Conservation (phyloP, 768 basidiomycete species). For the Tricholoma sp. region DNA sequence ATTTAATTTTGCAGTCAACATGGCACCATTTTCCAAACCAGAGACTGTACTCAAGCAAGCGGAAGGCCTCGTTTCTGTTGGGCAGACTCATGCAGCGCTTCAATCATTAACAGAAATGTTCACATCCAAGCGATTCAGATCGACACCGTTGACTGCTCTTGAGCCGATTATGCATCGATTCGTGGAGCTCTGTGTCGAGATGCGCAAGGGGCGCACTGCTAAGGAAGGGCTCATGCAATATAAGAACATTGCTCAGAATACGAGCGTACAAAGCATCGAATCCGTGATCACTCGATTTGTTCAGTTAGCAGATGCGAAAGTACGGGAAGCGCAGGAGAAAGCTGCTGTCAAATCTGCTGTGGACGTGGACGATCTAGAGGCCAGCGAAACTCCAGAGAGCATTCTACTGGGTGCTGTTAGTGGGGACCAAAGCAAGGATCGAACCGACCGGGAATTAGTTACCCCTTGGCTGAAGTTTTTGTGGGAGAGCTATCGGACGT, state of each 20-base stretch:
- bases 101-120: slow-evolving; percentile 92
- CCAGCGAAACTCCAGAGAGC: slow-evolving; percentile 90
- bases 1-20: slow-evolving; percentile 25
- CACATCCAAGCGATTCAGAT: slow-evolving; percentile 87
- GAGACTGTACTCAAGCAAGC: slow-evolving; percentile 90
- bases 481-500: slow-evolving; percentile 98
- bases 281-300: slow-evolving; percentile 85
- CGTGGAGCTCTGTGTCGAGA: slow-evolving; percentile 92
- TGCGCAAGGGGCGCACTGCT: slow-evolving; percentile 89
- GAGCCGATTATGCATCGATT: slow-evolving; percentile 97
- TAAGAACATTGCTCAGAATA: slow-evolving; percentile 97
- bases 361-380: slow-evolving; percentile 94
- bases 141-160: slow-evolving; percentile 80
- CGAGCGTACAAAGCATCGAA: slow-evolving; percentile 88
- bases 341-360: slow-evolving; percentile 70
- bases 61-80: slow-evolving; percentile 90
- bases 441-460: slow-evolving; percentile 91
- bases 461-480: slow-evolving; percentile 97
- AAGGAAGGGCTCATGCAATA: slow-evolving; percentile 96
- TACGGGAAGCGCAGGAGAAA: slow-evolving; percentile 82
- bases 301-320: slow-evolving; percentile 73
- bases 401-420: slow-evolving; percentile 88
- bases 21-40: slow-evolving; percentile 90
- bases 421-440: slow-evolving; percentile 85
- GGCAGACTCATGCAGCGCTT: slow-evolving; percentile 84